Evolutionary conservation across 306 rosid species (phyloP), one percentile per base, ranked within the genome.

Genomic region (Ormosia emarginata): DNA sequence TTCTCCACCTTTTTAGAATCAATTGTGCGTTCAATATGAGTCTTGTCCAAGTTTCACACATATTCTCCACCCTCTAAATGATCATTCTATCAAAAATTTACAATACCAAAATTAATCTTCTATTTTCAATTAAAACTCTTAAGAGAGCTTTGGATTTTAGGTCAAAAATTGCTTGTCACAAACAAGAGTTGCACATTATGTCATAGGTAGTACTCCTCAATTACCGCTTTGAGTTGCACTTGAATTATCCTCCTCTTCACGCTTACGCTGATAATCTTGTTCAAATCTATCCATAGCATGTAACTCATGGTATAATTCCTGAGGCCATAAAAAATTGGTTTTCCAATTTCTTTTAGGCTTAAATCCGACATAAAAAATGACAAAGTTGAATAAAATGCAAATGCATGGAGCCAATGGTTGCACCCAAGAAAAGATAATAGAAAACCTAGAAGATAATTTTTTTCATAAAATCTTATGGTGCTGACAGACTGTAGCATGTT

Each of bases 231-330:
- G 88, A 80, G 79, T 66, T 49, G 90, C 67, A 75, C 82, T 65
- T 49, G 85, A 81, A 74, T 62, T 79, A 65, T 84, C 93, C 24
- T 87, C 97, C 85, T 93, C 96, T 39, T 83, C 88, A 41, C 72
- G 83, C 87, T 86, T 90, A 29, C 86, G 96, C 40, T 82, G 87
- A 85, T 87, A 89, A 74, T 91, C 97, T 84, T 89, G 94, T 50
- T 89, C 89, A 67, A 90, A 89, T 82, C 93, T 86, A 85, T 91
- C 98, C 87, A 93, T 78, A 37, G 90, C 91, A 85, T 91, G 92
- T 46, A 89, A 78, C 65, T 93, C 98, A 7, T 93, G 94, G 87
- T 93, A 93, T 82, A 93, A 88, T 85, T 93, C 98, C 98, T 93
- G 88, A 57, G 37, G 67, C 62, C 85, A 82, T 29, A 65, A 49